A percentile compares a stretch with the other conserved stretches of the same genome.
These are phyloP conservation scores for Microsporum audouinii DNA, from an alignment of 2,329 filamentous ascomycete species.

Conservation along the genomic window DNA sequence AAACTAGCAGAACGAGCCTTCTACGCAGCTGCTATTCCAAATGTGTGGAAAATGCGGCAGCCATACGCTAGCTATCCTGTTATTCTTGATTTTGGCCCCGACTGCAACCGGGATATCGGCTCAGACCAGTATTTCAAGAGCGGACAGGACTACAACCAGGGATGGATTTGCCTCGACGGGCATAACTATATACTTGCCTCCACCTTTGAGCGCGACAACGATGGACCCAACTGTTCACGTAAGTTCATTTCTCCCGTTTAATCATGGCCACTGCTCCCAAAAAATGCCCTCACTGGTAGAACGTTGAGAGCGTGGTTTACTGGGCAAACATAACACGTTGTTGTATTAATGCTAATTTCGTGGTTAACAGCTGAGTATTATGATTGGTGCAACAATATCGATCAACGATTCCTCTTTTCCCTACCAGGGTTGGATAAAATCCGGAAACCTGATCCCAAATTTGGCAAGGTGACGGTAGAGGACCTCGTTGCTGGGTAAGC, in stretches of 20 bases:
- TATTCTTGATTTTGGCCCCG: neutral
- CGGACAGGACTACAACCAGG: neutral
- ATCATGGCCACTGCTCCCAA: neutral
- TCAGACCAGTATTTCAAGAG: neutral
- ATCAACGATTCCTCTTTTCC: neutral
- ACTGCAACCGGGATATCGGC: neutral
- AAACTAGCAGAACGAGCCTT: neutral
- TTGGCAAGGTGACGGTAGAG: neutral
- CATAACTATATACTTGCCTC: neutral
- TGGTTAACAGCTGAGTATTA: neutral
- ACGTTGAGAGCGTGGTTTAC: too few species aligned
- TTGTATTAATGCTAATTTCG: neutral
- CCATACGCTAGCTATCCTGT: neutral
- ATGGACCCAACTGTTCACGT: neutral
- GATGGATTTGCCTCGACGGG: neutral
- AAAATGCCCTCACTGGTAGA: too few species aligned
- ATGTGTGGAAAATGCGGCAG: neutral
- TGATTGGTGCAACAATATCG: neutral
- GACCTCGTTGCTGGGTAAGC: neutral
- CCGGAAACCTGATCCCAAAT: neutral
- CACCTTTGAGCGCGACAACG: neutral
- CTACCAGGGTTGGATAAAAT: neutral
- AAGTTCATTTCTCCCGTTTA: neutral
- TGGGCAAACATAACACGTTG: too few species aligned
- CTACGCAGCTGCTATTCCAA: neutral